Evolutionary conservation across 2,329 filamentous ascomycete species (phyloP).

Genomic region (Aspergillus ochraceus): DNA sequence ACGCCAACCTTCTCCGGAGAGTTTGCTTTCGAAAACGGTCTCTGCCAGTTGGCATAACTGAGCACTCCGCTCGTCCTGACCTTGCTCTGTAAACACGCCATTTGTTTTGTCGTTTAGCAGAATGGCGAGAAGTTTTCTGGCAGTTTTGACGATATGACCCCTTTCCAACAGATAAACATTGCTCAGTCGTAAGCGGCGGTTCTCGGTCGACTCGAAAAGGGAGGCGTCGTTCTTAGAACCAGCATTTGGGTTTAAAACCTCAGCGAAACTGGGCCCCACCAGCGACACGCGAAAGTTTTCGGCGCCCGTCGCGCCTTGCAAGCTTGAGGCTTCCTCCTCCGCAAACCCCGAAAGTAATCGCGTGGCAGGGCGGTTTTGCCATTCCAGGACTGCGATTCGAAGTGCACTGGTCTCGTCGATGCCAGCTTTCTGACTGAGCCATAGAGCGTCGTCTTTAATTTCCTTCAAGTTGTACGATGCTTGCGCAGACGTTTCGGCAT

Average conservation of each 20-base stretch:
- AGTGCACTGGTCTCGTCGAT: conserved; percentile 82
- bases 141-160: conserved; percentile 65
- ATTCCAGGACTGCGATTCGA: conserved; percentile 77
- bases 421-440: conserved; percentile 75
- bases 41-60: conserved; percentile 30
- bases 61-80: conserved; percentile 14
- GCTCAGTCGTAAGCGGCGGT: conserved; percentile 67
- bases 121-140: conserved; percentile 50
- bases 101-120: conserved; percentile 27
- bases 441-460: conserved; percentile 81
- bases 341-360: conserved; percentile 72
- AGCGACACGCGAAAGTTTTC: conserved; percentile 61
- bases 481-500: conserved; percentile 68
- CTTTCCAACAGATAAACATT: conserved; percentile 71
- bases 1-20: conserved; percentile 24
- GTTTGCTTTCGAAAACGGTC: conserved; percentile 31
- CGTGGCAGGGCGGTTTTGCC: conserved; percentile 73
- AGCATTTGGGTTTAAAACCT: conserved; percentile 32
- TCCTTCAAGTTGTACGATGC: conserved; percentile 71
- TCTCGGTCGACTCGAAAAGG: conserved; percentile 62
- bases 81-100: conserved; percentile 10
- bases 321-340: conserved; percentile 72
- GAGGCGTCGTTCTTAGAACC: conserved; percentile 31
- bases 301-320: conserved; percentile 71
- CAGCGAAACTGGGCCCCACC: conserved; percentile 41